These are phyloP conservation scores for Russula sp. DNA, from an alignment of 768 basidiomycete genomes.

Conservation along the genomic window DNA sequence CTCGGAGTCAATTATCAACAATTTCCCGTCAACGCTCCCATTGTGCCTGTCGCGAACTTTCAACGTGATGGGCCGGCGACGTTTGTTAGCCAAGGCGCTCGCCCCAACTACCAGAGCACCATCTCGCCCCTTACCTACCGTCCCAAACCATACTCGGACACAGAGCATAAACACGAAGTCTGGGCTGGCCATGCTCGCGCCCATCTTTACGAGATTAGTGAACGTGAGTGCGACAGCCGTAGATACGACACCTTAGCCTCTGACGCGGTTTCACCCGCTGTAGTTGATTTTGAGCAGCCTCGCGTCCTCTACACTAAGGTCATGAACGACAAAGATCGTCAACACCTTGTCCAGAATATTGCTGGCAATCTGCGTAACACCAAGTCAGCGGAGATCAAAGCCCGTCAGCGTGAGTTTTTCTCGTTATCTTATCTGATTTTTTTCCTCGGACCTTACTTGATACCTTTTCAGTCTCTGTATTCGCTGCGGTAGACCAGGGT, in stretches of 20 bases:
- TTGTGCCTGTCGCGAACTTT: slow-evolving; percentile 80
- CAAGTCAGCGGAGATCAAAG: slow-evolving; percentile 59
- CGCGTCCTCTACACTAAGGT: slow-evolving; percentile 66
- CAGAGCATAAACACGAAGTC: slow-evolving; percentile 57
- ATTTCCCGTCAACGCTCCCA: slow-evolving; percentile 81
- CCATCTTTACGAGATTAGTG: slow-evolving; percentile 71
- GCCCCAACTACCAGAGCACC: slow-evolving; percentile 85
- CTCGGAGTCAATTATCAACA: slow-evolving; percentile 81
- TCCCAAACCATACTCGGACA: slow-evolving; percentile 40
- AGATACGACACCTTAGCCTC: slow-evolving; percentile 5
- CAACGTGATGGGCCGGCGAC: slow-evolving; percentile 78
- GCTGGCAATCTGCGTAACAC: slow-evolving; percentile 58
- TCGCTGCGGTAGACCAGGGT: slow-evolving; percentile 66
- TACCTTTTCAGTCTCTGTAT: slow-evolving; percentile 13
- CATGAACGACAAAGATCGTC: slow-evolving; percentile 57
- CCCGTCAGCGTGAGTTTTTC: slow-evolving; percentile 57
- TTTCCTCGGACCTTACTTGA: slow-evolving; percentile 52
- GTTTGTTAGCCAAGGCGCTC: slow-evolving; percentile 73
- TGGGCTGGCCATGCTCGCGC: slow-evolving; percentile 69
- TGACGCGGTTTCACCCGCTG: slow-evolving; percentile 11
- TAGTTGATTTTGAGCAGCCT: slow-evolving; percentile 85
- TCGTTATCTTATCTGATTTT: not conserved
- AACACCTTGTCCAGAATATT: slow-evolving; percentile 65
- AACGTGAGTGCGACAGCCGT: slow-evolving; percentile 52
- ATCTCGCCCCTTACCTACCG: slow-evolving; percentile 70